Conservation (phyloP, 1,139 yeast genomes). For the Pichia sp. region DNA sequence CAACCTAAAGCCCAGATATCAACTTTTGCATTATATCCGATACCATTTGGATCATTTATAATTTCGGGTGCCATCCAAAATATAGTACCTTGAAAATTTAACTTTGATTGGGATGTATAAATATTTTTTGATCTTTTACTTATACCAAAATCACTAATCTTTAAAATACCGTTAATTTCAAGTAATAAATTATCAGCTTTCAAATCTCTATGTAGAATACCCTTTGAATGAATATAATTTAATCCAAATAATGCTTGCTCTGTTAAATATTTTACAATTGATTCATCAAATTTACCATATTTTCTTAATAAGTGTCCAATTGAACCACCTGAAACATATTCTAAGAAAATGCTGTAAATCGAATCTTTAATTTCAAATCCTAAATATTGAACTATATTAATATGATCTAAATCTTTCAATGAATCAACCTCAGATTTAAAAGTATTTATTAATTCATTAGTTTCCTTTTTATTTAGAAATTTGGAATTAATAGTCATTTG, state of each 20-base stretch:
- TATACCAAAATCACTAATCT: conserved; percentile 95
- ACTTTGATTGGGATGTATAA: conserved; percentile 84
- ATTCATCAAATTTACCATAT: conserved; percentile 82
- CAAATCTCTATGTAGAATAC: conserved; percentile 89
- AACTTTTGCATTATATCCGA: conserved; percentile 84
- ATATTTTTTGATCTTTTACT: conserved; percentile 84
- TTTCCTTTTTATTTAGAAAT: conserved; percentile 38
- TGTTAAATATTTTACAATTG: conserved; percentile 64
- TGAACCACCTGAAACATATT: conserved; percentile 97
- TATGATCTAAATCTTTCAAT: conserved; percentile 88
- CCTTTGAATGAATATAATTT: conserved; percentile 76
- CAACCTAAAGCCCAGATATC: conserved; percentile 94
- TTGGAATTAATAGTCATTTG: conserved; percentile 68
- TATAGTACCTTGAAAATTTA: conserved; percentile 94
- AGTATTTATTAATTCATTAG: conserved; percentile 63
- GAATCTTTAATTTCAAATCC: conserved; percentile 80
- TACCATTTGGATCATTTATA: conserved; percentile 69
- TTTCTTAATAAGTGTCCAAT: conserved; percentile 80
- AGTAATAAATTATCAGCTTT: conserved; percentile 89
- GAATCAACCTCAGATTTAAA: conserved; percentile 89
- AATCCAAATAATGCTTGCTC: conserved; percentile 79
- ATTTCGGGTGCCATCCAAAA: conserved; percentile 99
- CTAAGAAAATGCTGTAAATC: conserved; percentile 79
- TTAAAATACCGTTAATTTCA: conserved; percentile 90
- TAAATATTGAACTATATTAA: conserved; percentile 89